Base-by-base conservation (phyloP, 345 rosid genomes). In the Theobroma cacao region DNA sequence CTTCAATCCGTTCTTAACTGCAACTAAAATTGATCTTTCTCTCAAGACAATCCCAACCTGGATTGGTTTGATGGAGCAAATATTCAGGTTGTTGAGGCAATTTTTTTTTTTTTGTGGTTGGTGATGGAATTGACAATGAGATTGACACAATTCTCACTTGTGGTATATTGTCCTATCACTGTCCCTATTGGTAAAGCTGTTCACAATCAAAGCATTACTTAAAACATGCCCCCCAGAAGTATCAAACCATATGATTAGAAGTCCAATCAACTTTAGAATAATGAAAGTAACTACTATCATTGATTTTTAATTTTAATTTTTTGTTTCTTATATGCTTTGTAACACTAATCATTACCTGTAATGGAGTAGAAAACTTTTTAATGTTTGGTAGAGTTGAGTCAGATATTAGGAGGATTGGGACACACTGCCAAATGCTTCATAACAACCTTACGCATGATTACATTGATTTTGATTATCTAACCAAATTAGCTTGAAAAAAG, bases 361-460 rank as follows among this genome's bases (percentile, higher is more conserved):
- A 71, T 82, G 43, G 75, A 68, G 34, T 69, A 28, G 58, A 69
- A 69, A 66, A 69, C 34, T 45, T 17, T 3, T 15, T 56, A n/a
- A 81, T n/a, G 61, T 80, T 81, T 80, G 86, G 88, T 77, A 36
- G 82, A 53, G 76, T 84, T 82, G 87, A 83, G 85, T 84, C 74
- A 36, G 31, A 66, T n/a, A n/a, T 55, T 77, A 28, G 22, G 55
- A 56, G 66, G 88, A 86, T 48, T 10, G 48, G 1, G 89, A 85
- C 86, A 3, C 77, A 15, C 79, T 71, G 87, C 85, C 87, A 77
- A 78, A 88, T 79, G 53, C 77, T 73, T 77, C 76, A 64, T 76
- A 77, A 79, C 81, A 72, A 75, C 70, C 79, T 65, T 45, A 58
- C 3, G 40, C 78, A 68, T 74, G 75, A 80, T 79, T 80, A 67